Percentiles rank a stretch among this genome's conserved stretches.
Conservation (phyloP, 179 eudicot genomes). For the Carnegiea gigantea region DNA sequence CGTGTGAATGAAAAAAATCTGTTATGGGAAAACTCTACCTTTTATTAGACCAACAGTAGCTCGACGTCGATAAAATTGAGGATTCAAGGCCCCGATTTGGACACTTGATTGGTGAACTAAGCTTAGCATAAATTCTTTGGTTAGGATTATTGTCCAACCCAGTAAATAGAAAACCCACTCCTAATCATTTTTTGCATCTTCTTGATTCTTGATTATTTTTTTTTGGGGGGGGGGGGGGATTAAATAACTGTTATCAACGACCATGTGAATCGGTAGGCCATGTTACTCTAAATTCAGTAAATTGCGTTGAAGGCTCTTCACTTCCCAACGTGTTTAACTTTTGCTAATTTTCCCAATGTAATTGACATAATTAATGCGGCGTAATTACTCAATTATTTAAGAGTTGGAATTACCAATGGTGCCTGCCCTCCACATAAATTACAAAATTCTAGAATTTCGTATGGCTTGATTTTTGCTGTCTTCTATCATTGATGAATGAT, state of each 20-base stretch:
- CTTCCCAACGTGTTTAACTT: neutral
- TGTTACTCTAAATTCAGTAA: neutral
- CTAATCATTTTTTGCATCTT: too few species aligned
- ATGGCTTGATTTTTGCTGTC: neutral
- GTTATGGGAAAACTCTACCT: too few species aligned
- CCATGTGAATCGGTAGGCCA: neutral
- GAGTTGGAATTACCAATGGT: neutral
- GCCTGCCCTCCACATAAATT: neutral
- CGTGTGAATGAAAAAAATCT: too few species aligned
- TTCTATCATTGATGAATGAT: neutral
- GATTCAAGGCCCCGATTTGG: too few species aligned
- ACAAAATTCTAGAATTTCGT: neutral
- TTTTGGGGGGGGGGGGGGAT: too few species aligned
- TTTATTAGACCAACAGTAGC: too few species aligned
- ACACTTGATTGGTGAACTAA: too few species aligned
- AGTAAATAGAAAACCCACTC: too few species aligned
- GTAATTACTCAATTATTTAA: slow-evolving; percentile 1
- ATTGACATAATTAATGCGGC: neutral
- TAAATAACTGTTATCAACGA: neutral
- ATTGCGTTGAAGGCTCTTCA: neutral
- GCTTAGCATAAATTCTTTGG: too few species aligned
- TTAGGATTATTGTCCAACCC: too few species aligned
- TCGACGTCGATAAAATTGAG: too few species aligned
- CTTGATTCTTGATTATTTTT: neutral
- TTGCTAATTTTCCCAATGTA: neutral